Percentiles rank a stretch among this genome's conserved stretches.
These are phyloP conservation scores for Agaricus sinodeliciosus DNA, from an alignment of 768 basidiomycete genomes.

Conservation along the genomic window DNA sequence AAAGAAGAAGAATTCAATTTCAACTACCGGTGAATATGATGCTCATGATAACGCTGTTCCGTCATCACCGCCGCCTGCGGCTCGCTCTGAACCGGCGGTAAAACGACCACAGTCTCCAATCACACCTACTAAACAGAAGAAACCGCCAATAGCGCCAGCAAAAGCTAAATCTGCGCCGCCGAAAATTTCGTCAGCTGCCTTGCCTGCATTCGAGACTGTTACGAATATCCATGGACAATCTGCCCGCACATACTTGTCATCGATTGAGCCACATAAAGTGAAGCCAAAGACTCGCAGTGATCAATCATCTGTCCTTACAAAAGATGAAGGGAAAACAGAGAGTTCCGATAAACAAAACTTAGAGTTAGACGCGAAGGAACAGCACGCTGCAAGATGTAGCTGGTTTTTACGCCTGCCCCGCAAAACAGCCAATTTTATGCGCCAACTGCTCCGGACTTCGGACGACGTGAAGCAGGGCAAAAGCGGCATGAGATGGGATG, in stretches of 20 bases:
- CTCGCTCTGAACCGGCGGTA: neutral
- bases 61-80: conserved; percentile 14
- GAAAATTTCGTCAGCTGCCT: conserved; percentile 27
- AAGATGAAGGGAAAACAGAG: conserved; percentile 23
- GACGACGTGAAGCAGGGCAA: conserved; percentile 50
- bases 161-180: conserved; percentile 16
- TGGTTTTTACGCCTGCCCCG: conserved; percentile 55
- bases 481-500: conserved; percentile 70
- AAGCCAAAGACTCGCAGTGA: conserved; percentile 71
- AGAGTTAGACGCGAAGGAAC: conserved; percentile 23
- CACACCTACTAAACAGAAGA: conserved; percentile 13
- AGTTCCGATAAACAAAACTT: conserved; percentile 25
- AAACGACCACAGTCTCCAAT: neutral
- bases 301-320: conserved; percentile 43
- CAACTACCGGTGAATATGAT: conserved; percentile 17
- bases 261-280: conserved; percentile 39
- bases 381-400: conserved; percentile 39
- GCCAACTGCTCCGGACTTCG: conserved; percentile 53
- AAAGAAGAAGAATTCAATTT: conserved; percentile 58
- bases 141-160: conserved; percentile 8
- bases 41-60: conserved; percentile 15
- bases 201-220: conserved; percentile 32
- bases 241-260: conserved; percentile 60
- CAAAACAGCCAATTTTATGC: conserved; percentile 54
- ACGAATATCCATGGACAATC: conserved; percentile 55